phyloP scores from a whole-genome alignment of 1,139 yeast species.

The Lodderomyces pseudojiufengensis region DNA sequence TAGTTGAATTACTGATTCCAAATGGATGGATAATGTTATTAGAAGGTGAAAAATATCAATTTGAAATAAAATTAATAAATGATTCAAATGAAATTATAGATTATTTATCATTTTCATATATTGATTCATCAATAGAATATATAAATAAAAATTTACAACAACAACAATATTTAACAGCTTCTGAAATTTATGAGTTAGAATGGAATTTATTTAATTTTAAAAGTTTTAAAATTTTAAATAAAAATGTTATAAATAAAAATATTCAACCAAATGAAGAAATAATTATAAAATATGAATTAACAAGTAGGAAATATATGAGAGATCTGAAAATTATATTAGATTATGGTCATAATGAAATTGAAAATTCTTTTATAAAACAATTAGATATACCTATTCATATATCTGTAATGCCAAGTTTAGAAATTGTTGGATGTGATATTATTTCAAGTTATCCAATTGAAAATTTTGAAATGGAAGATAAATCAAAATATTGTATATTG shows the following conservation, averaged over 20 bases:
- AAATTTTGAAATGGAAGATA: neutral
- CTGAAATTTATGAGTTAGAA: slow-evolving; percentile 74
- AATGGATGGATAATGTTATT: slow-evolving; percentile 74
- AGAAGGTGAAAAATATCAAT: slow-evolving; percentile 65
- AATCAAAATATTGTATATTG: slow-evolving; percentile 52
- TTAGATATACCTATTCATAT: slow-evolving; percentile 63
- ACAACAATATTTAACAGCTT: slow-evolving; percentile 37
- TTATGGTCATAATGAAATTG: slow-evolving; percentile 49
- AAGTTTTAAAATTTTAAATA: slow-evolving; percentile 49
- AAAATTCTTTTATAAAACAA: slow-evolving; percentile 46
- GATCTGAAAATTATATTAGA: slow-evolving; percentile 65
- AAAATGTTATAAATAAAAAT: slow-evolving; percentile 30
- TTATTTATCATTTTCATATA: slow-evolving; percentile 56
- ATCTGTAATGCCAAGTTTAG: slow-evolving; percentile 69
- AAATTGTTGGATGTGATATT: slow-evolving; percentile 70
- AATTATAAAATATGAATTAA: slow-evolving; percentile 53
- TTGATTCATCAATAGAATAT: slow-evolving; percentile 73
- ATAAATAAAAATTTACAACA: slow-evolving; percentile 35
- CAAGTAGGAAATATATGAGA: slow-evolving; percentile 72
- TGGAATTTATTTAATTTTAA: slow-evolving; percentile 57
- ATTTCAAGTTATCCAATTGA: slow-evolving; percentile 43
- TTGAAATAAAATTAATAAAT: slow-evolving; percentile 55
- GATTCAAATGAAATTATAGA: slow-evolving; percentile 55
- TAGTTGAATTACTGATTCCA: slow-evolving; percentile 51
- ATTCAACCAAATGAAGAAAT: slow-evolving; percentile 32